phyloP scores from a whole-genome alignment of 2,329 filamentous ascomycete genomes.

The Huntiella omanensis region DNA sequence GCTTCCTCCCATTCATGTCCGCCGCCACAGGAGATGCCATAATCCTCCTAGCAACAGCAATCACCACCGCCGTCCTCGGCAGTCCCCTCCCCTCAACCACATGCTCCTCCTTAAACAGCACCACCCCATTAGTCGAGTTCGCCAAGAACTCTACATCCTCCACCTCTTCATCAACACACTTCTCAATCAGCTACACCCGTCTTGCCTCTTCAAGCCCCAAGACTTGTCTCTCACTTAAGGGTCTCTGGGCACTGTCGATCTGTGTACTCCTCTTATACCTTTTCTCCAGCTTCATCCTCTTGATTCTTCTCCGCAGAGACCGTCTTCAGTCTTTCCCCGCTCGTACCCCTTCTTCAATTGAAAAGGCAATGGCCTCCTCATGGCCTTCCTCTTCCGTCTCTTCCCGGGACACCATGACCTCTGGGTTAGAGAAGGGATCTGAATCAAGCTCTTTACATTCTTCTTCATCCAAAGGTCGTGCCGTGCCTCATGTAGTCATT shows the following conservation, averaged over 20 bases:
- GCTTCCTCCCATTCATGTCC: conserved; percentile 56
- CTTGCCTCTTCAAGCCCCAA: conserved; percentile 26
- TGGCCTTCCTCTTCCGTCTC: conserved; percentile 1
- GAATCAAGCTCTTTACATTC: conserved; percentile 65
- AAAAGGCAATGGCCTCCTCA: neutral
- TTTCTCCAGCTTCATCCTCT: conserved; percentile 38
- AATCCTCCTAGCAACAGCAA: conserved; percentile 58
- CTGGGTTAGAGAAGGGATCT: too few species aligned
- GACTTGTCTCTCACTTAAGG: conserved; percentile 70
- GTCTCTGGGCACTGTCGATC: conserved; percentile 72
- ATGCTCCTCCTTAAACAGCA: conserved; percentile 35
- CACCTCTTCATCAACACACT: conserved; percentile 16
- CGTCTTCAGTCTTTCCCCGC: neutral
- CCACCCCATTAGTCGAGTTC: conserved; percentile 16
- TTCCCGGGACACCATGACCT: neutral
- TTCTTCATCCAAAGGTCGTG: conserved; percentile 54
- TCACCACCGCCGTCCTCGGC: conserved; percentile 60
- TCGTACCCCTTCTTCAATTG: conserved; percentile 1
- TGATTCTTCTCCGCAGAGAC: conserved; percentile 40
- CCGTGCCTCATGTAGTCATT: conserved; percentile 37
- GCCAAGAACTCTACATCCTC: neutral
- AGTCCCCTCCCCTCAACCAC: conserved; percentile 62
- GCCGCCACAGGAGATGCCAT: conserved; percentile 44
- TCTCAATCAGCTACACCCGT: conserved; percentile 15
- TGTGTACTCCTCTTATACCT: conserved; percentile 55